Percentiles rank a stretch among this genome's conserved stretches.
Conservation (phyloP, 2,329 filamentous ascomycete species). For the Mycosphaerelloides madeirae region DNA sequence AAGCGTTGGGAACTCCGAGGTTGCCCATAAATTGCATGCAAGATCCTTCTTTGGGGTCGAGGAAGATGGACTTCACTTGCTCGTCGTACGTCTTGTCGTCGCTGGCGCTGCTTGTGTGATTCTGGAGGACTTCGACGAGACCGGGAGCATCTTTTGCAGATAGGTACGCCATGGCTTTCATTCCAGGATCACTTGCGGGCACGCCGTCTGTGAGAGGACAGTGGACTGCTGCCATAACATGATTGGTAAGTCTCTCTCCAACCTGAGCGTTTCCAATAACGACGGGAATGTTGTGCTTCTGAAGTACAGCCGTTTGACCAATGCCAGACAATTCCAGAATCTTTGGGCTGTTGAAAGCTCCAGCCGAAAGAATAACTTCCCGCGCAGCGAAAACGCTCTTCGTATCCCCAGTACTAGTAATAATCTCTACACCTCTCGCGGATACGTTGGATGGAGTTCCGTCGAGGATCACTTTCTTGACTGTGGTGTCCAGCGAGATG, state of each 20-base stretch:
- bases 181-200: constrained; percentile 43
- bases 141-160: neutral
- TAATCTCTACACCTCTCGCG: constrained; percentile 38
- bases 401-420: constrained; percentile 30
- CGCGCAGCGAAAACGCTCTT: constrained; percentile 38
- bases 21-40: too few species aligned
- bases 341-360: constrained; percentile 48
- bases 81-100: too few species aligned
- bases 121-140: constrained; percentile 35
- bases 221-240: constrained; percentile 23
- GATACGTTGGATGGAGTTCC: constrained; percentile 13
- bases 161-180: too few species aligned
- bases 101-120: too few species aligned
- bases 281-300: constrained; percentile 35
- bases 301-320: constrained; percentile 41
- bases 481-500: constrained; percentile 27
- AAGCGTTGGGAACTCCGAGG: too few species aligned
- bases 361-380: constrained; percentile 37
- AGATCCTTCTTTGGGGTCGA: too few species aligned
- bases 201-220: neutral
- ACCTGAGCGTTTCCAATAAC: constrained; percentile 40
- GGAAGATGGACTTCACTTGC: too few species aligned
- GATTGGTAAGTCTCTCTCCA: constrained; percentile 49
- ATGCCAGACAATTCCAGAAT: constrained; percentile 53
- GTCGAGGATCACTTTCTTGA: constrained; percentile 21